Evolutionary conservation across 2,329 filamentous ascomycete species (phyloP), one percentile per base, ranked within the genome.

Genomic region (Elsinoe fawcettii): DNA sequence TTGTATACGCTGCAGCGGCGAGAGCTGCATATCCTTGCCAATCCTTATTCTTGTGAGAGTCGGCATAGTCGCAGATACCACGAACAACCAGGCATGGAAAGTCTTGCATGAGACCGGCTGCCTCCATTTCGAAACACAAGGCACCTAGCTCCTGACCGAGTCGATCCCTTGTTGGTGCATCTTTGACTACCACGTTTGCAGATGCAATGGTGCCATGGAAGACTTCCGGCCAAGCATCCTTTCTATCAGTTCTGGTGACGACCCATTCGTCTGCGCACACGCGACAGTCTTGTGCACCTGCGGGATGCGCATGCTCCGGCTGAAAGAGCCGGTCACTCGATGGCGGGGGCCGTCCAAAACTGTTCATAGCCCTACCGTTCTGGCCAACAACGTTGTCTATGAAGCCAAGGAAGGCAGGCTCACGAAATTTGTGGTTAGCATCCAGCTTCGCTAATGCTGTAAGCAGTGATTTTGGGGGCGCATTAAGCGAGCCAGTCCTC

Each of bases 191-290:
- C 5, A 25, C 66, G 51, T 76, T 69, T 12, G 68, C 72, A 0
- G 72, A 75, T 3, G 66, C 74, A 2, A 76, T 66, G 0, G 60
- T 55, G 0, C 74, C 74, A 27, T 75, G 62, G 47, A 73, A 70
- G 0, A 76, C 58, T 0, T 9, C 58, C 30, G 68, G 67, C 2
- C 54, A 18, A 2, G 3, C 11, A 14, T 16, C 14, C 9, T 49
- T 5, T 6, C 44, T 2, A n/a, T 9, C 43, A 14, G 11, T 3
- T n/a, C 43, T 22, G 20, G 43, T 14, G 43, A 47, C 43, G n/a
- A 7, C 20, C 8, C 22, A 9, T 11, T 25, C 11, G 44, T 30
- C n/a, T n/a, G n/a, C n/a, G n/a, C n/a, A n/a, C n/a, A n/a, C n/a
- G n/a, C n/a, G n/a, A n/a, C n/a, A n/a, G n/a, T n/a, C n/a, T n/a